A percentile compares a stretch with the other conserved stretches of the same genome.
Conservation (phyloP, 2,329 filamentous ascomycete genomes). For the Penicillium thymicola region DNA sequence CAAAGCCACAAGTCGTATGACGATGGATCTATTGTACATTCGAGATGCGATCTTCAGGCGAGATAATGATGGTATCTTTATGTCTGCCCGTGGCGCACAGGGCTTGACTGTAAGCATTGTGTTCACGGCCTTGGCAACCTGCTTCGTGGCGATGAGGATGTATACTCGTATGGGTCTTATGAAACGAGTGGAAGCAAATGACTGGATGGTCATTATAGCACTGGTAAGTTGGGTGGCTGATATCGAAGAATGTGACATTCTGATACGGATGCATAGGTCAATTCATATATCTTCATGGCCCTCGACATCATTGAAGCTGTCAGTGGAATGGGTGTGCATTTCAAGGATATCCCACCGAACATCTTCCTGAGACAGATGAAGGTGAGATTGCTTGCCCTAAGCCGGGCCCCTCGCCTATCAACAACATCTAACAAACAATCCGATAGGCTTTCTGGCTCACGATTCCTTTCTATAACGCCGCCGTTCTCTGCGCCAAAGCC, state of each 20-base stretch:
- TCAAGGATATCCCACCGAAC: constrained; percentile 28
- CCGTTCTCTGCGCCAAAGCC: constrained; percentile 44
- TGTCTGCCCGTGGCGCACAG: constrained; percentile 27
- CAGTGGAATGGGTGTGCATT: constrained; percentile 38
- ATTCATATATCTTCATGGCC: constrained; percentile 36
- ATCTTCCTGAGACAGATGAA: constrained; percentile 35
- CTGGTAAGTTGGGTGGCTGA: constrained; percentile 22
- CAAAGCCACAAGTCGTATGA: not conserved
- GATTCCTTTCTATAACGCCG: constrained; percentile 39
- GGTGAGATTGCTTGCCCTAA: constrained; percentile 19
- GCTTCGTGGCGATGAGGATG: constrained; percentile 30
- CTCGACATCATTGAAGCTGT: constrained; percentile 34
- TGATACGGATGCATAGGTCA: constrained; percentile 19
- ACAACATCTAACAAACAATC: not conserved
- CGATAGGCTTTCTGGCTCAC: constrained; percentile 37
- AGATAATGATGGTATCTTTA: constrained; percentile 14
- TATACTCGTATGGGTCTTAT: constrained; percentile 34
- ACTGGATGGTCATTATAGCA: constrained; percentile 37
- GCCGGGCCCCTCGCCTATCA: not conserved
- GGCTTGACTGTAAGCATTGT: constrained; percentile 30
- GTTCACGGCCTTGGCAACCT: constrained; percentile 31
- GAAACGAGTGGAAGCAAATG: constrained; percentile 34
- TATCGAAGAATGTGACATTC: not conserved
- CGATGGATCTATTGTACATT: constrained; percentile 18
- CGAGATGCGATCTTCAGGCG: constrained; percentile 19